Evolutionary conservation across 2,329 filamentous ascomycete species (phyloP), one percentile per base, ranked within the genome.

Genomic region (Exophiala aquamarina): DNA sequence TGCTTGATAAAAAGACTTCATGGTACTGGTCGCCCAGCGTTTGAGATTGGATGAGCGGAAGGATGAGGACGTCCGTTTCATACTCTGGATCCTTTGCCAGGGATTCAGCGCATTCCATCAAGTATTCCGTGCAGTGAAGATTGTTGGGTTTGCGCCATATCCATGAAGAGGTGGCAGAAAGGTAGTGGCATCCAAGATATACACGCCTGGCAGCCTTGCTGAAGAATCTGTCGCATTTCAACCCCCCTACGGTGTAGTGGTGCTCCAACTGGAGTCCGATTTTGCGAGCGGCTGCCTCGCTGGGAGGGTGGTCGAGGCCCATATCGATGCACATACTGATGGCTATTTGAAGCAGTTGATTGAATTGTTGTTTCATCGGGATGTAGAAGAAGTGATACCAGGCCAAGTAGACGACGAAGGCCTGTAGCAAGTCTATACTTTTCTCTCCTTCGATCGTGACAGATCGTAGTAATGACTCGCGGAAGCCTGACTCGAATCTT

Each of bases 351-450:
- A 44, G 32, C n/a, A 28, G 29, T 14, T 44, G 42, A 14, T 44
- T 19, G 42, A 44, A 44, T 20, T 44, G 42, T 19, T 44, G 42
- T 14, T 44, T 44, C 32, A 44, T 44, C n/a, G 42, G 42, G 19
- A 44, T 44, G 42, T 44, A 44, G 32, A 44, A 44, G 42, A 44
- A 41, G 34, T 44, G 35, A 50, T 48, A 67, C 65, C 66, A 70
- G 18, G 63, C 65, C n/a, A 64, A 50, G 41, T 63, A 61, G 0
- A 70, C 58, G 8, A 70, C 48, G 3, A 69, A 41, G 3, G 66
- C 68, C 52, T 71, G 64, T 17, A 70, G 58, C 11, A 67, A 56
- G 21, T 68, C 68, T 15, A 71, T 62, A 15, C 56, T 65, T 14
- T 64, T 58, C 4, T 64, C 54, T 2, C 61, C 61, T 4, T 56